Base-by-base conservation (phyloP, 345 rosid species). In the Rhodamnia argentea region DNA sequence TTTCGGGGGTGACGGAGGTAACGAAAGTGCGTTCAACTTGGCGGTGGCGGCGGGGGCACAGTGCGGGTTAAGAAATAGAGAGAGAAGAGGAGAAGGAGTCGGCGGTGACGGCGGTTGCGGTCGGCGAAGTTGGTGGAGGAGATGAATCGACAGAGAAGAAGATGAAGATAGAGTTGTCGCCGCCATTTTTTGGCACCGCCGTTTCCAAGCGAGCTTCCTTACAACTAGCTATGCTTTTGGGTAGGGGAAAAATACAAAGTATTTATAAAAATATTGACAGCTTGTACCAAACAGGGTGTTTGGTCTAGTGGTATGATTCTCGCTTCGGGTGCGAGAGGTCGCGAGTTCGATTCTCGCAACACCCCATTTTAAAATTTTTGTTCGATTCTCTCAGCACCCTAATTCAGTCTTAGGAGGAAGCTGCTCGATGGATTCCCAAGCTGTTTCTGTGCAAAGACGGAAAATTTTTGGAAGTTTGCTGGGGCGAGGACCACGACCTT, bases 271-370 rank as follows among this genome's bases (percentile, higher is more conserved):
- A 16, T 0, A 2, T 3, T 10, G 47, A 32, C 1, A 2, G 0
- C 3, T 1, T 2, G 2, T 0, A 1, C 3, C 76, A 32, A 32
- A 16, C 4, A 5, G 96, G 94, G 94, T 93, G 95, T 92, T 94
- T 96, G 96, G 98, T 95, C 97, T 93, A 93, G 98, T 94, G 96
- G 96, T 93, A 94, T 95, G 97, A 95, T 94, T 96, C 96, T 94
- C 94, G 95, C 98, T 94, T 95, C 96, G 95, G 98, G 95, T 94
- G 96, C 98, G 94, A 94, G 96, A 93, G 98, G 96, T 89, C 95
- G 93, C 91, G 96, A 94, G 98, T 96, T 96, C 97, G 95, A 94
- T 92, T 94, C 96, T 94, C 94, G 93, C 92, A 94, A 93, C 96
- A 91, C 95, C 98, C 98, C 95, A 0, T 8, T 70, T 2, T 70